phyloP scores from a whole-genome alignment of 2,329 filamentous ascomycete species.

The Pyrenochaeta sp. region DNA sequence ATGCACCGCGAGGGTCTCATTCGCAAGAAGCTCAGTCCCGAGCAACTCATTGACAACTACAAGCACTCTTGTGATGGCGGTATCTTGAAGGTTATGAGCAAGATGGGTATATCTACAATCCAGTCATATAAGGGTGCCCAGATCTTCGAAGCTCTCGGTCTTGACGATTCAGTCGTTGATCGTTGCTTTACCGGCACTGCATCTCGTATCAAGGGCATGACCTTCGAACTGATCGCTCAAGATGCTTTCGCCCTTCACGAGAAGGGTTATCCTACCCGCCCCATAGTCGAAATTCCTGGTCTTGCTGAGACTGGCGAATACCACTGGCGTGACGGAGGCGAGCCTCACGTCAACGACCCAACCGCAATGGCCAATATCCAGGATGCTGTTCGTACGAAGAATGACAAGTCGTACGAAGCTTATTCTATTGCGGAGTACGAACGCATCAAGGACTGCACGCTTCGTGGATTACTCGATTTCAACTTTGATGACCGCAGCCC shows the following conservation, averaged over 20 bases:
- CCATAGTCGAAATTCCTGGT: slow-evolving; percentile 78
- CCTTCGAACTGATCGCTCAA: slow-evolving; percentile 91
- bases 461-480: slow-evolving; percentile 94
- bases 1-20: slow-evolving; percentile 93
- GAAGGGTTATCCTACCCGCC: slow-evolving; percentile 84
- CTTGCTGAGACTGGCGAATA: slow-evolving; percentile 95
- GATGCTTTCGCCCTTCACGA: slow-evolving; percentile 96
- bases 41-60: slow-evolving; percentile 91
- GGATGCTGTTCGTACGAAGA: slow-evolving; percentile 95
- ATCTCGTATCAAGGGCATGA: slow-evolving; percentile 92
- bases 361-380: slow-evolving; percentile 96
- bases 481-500: slow-evolving; percentile 87
- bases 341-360: slow-evolving; percentile 94
- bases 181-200: slow-evolving; percentile 95
- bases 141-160: slow-evolving; percentile 94
- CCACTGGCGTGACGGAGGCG: slow-evolving; percentile 96
- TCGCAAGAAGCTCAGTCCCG: slow-evolving; percentile 83
- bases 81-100: slow-evolving; percentile 98
- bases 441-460: slow-evolving; percentile 94
- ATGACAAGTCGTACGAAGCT: slow-evolving; percentile 97
- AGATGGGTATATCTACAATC: slow-evolving; percentile 98
- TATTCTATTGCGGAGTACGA: slow-evolving; percentile 94
- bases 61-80: slow-evolving; percentile 96
- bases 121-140: slow-evolving; percentile 98
- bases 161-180: slow-evolving; percentile 91